phyloP scores from a whole-genome alignment of 2,329 filamentous ascomycete species.

The Beauveria medogensis region DNA sequence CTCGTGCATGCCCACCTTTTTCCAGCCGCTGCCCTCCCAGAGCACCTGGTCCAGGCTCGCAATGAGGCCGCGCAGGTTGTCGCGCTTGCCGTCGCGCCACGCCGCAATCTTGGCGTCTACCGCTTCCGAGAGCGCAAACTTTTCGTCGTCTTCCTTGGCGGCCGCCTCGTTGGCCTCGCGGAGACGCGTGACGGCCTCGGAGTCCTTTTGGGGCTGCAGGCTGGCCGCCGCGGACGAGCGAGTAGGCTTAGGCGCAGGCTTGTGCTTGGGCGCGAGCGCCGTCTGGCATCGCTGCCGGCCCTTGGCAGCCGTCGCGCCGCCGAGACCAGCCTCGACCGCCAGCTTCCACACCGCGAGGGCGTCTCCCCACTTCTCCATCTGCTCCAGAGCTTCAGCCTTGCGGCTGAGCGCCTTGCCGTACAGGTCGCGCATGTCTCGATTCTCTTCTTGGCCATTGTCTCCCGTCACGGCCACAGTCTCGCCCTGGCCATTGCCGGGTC shows the following conservation, averaged over 20 bases:
- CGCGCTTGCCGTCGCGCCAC: slow-evolving; percentile 87
- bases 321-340: slow-evolving; percentile 76
- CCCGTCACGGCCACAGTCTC: slow-evolving; percentile 67
- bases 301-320: slow-evolving; percentile 75
- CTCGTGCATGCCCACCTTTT: slow-evolving; percentile 91
- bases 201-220: slow-evolving; percentile 42
- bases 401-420: slow-evolving; percentile 89
- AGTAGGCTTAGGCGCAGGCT: slow-evolving; percentile 31
- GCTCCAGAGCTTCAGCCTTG: slow-evolving; percentile 91
- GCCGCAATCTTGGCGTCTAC: slow-evolving; percentile 71
- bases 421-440: slow-evolving; percentile 84
- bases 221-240: slow-evolving; percentile 32
- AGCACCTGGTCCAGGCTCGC: slow-evolving; percentile 82
- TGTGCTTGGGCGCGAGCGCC: slow-evolving; percentile 62
- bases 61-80: slow-evolving; percentile 82
- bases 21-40: slow-evolving; percentile 91
- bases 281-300: slow-evolving; percentile 86
- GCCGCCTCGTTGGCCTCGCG: slow-evolving; percentile 79
- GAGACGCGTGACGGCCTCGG: slow-evolving; percentile 73
- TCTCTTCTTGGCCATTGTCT: slow-evolving; percentile 47
- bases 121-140: slow-evolving; percentile 77
- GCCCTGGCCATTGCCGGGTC: slow-evolving; percentile 65
- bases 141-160: slow-evolving; percentile 83
- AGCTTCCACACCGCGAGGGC: slow-evolving; percentile 72
- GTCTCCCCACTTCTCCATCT: slow-evolving; percentile 89